Conservation (phyloP, 768 basidiomycete genomes). For the Suillus ampliporus region DNA sequence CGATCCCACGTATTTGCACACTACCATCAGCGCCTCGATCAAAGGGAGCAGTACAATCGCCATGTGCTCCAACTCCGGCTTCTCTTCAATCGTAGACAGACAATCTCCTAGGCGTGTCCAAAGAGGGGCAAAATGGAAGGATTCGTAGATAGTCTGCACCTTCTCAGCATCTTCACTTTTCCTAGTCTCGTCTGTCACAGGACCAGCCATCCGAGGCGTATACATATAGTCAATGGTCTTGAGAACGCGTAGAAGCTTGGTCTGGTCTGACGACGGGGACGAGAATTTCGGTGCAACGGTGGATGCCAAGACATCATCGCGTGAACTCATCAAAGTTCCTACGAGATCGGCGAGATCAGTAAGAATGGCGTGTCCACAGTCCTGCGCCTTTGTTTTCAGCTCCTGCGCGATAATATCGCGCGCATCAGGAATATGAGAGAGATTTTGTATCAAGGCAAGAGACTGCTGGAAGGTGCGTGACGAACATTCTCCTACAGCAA, state of each 20-base stretch:
- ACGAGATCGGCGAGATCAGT: slow-evolving; percentile 81
- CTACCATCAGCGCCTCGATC: slow-evolving; percentile 97
- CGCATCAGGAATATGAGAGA: slow-evolving; percentile 87
- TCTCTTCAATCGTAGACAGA: slow-evolving; percentile 80
- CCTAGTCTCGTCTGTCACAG: slow-evolving; percentile 42
- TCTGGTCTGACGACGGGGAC: slow-evolving; percentile 91
- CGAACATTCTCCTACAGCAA: slow-evolving; percentile 97
- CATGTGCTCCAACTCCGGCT: slow-evolving; percentile 81
- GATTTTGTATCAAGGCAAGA: slow-evolving; percentile 87
- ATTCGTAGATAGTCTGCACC: slow-evolving; percentile 87
- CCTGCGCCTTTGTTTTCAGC: slow-evolving; percentile 83
- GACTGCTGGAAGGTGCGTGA: slow-evolving; percentile 96
- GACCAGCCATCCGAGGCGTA: slow-evolving; percentile 58
- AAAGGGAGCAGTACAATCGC: slow-evolving; percentile 92
- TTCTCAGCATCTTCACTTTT: slow-evolving; percentile 71
- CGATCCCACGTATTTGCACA: slow-evolving; percentile 91
- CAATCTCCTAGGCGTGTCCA: slow-evolving; percentile 94
- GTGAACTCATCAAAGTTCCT: slow-evolving; percentile 59
- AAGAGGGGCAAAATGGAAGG: slow-evolving; percentile 86
- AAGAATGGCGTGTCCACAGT: slow-evolving; percentile 78
- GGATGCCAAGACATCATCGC: slow-evolving; percentile 61
- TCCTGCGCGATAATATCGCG: slow-evolving; percentile 91
- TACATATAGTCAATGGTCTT: slow-evolving; percentile 99
- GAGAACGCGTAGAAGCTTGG: slow-evolving; percentile 92
- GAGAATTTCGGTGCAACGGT: slow-evolving; percentile 90